Percentiles rank a stretch among this genome's conserved stretches.
Conservation (phyloP, 208 protist species). For the Leishmania arabica region DNA sequence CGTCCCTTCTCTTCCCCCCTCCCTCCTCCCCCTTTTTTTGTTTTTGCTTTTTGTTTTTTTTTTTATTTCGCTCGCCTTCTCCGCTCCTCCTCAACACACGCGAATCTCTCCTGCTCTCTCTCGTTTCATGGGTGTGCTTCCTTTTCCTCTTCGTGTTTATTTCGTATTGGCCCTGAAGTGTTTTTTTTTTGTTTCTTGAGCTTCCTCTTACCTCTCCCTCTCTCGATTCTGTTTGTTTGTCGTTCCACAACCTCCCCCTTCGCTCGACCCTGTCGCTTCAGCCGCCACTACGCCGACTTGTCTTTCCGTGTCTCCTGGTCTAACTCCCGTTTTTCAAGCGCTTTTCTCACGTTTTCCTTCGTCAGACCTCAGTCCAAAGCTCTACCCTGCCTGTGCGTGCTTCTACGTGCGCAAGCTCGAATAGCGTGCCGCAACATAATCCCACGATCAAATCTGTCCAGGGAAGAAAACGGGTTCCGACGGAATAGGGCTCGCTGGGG, state of each 20-base stretch:
- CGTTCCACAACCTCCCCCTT: conserved; percentile 1
- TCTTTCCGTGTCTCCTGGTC: not conserved
- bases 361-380: not conserved
- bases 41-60: too few relatives aligned
- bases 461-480: not conserved
- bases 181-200: not conserved
- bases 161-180: conserved; percentile 14
- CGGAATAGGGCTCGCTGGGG: too few relatives aligned
- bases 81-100: not conserved
- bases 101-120: conserved; percentile 1
- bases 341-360: not conserved
- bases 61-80: not conserved
- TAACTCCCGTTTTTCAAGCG: not conserved
- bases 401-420: not conserved
- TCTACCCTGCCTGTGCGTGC: not conserved
- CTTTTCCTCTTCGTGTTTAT: conserved; percentile 19
- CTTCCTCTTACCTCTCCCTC: not conserved
- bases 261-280: conserved; percentile 4
- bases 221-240: not conserved
- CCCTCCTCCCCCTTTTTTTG: not conserved
- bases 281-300: not conserved
- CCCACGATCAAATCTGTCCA: not conserved
- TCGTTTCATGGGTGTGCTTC: not conserved
- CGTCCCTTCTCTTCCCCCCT: not conserved
- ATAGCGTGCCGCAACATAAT: conserved; percentile 3